Conservation (phyloP, 345 rosid species). For the Microthlaspi erraticum region DNA sequence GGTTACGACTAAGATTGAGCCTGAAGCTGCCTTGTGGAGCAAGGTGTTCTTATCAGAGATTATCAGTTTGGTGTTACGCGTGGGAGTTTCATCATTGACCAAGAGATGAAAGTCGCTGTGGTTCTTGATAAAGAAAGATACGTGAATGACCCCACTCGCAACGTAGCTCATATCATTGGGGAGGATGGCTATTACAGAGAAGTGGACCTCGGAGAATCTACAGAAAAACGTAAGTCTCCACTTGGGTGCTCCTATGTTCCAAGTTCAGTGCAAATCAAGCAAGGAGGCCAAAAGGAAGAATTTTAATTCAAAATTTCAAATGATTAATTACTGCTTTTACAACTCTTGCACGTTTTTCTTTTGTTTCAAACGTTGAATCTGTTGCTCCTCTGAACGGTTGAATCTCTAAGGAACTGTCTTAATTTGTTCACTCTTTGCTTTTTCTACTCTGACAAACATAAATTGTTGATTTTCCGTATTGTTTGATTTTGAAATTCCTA, state of each 20-base stretch:
- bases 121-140: not conserved
- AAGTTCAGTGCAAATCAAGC: not conserved
- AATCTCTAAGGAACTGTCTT: too few relatives aligned
- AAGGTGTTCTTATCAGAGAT: constrained; percentile 3
- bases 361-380: too few relatives aligned
- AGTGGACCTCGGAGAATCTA: constrained; percentile 4
- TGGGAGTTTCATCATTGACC: constrained; percentile 10
- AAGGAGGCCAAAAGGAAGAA: not conserved
- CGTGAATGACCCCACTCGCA: not conserved
- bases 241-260: constrained; percentile 21
- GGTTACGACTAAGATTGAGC: constrained; percentile 20
- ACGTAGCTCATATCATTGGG: constrained; percentile 25
- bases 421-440: too few relatives aligned
- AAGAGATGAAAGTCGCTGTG: not conserved
- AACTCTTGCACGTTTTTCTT: too few relatives aligned
- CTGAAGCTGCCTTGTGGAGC: not conserved
- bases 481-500: too few relatives aligned
- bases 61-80: not conserved
- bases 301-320: too few relatives aligned
- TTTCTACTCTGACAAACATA: too few relatives aligned
- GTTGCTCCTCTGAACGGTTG: too few relatives aligned
- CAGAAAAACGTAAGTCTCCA: not conserved
- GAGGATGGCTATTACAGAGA: constrained; percentile 9
- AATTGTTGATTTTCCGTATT: too few relatives aligned
- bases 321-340: too few relatives aligned